Percentiles rank a stretch among this genome's conserved stretches.
Evolutionary conservation across 1,284 basidiomycete species (phyloP).

Genomic region (Leccinum ponderosum): DNA sequence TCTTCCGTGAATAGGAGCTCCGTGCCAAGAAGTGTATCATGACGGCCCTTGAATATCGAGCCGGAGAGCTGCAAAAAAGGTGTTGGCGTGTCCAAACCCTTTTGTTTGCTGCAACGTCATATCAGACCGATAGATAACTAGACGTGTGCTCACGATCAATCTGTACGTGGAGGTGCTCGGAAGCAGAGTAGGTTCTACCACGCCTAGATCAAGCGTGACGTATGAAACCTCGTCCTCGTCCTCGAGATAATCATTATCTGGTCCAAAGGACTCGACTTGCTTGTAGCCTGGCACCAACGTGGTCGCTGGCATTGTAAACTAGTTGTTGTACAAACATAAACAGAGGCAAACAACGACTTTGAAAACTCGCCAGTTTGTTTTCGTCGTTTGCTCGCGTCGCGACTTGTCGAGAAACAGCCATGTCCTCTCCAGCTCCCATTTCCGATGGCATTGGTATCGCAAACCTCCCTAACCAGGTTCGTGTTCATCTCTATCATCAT

Average conservation of each 20-base stretch:
- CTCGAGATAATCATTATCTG: conserved; percentile 60
- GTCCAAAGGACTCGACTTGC: conserved; percentile 60
- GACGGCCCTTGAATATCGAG: conserved; percentile 70
- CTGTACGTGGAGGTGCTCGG: conserved; percentile 66
- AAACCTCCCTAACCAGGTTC: conserved; percentile 97
- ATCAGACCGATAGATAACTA: not conserved
- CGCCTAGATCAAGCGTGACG: conserved; percentile 70
- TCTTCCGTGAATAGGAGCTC: conserved; percentile 62
- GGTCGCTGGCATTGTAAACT: not conserved
- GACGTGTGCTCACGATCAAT: conserved; percentile 57
- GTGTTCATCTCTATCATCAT: conserved; percentile 22
- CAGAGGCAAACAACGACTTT: conserved; percentile 22
- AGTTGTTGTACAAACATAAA: conserved; percentile 17
- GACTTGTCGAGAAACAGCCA: conserved; percentile 13
- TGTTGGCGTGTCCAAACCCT: conserved; percentile 75
- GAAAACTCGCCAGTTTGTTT: conserved; percentile 27
- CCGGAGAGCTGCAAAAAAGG: conserved; percentile 75
- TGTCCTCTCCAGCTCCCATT: conserved; percentile 28
- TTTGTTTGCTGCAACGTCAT: not conserved
- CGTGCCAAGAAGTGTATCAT: conserved; percentile 66
- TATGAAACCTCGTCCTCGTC: conserved; percentile 63
- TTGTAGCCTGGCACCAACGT: conserved; percentile 51
- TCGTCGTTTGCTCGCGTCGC: conserved; percentile 16
- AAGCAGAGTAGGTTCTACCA: conserved; percentile 70
- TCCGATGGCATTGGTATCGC: conserved; percentile 83